Evolutionary conservation across 805 yeast species (phyloP), one percentile per base, ranked within the genome.

Genomic region (Torulaspora gathmanii): DNA sequence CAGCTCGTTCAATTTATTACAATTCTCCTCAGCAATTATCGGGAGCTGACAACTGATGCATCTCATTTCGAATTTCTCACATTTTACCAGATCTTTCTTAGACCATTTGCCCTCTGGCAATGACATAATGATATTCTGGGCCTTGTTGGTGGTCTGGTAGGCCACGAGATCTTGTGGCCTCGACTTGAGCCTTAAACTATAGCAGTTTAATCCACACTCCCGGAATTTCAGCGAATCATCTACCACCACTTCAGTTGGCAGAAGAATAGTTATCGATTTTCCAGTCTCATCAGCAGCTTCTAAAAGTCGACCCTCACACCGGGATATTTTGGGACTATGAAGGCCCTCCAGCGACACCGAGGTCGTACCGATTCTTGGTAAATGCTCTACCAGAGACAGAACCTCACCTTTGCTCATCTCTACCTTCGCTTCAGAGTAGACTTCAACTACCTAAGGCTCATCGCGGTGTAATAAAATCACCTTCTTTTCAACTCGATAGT

Each of bases 1-100:
- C 81, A 91, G 77, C 30, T 86, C 86, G 43, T 56, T 57, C 8
- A 64, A 17, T 22, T 44, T 55, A 5, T 30, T 19, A 33, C 57
- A 58, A 28, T 60, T 55, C 3, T 40, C 25, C 11, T 28, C 35
- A 11, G 45, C 37, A 28, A 55, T 45, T 28, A 53, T 34, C 36
- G 10, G 2, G 27, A 5, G 11, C 4, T 33, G 19, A 38, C 68
- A 62, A 1, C 33, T 22, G 5, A 29, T 23, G 26, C 67, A 62
- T 12, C 29, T 25, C 5, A 57, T 17, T 3, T 25, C 22, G 25
- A 56, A 60, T 1, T 15, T 9, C 6, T 27, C n/a, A 9, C 26
- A 17, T 7, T 27, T 17, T 2, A 37, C 12, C 9, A 62, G 44
- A 22, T 54, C 53, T 38, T 41, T 53, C 33, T 55, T 57, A 26